A percentile compares a stretch with the other conserved stretches of the same genome.
Conservation (phyloP, 2,329 filamentous ascomycete genomes). For the Mollisia scopiformis region DNA sequence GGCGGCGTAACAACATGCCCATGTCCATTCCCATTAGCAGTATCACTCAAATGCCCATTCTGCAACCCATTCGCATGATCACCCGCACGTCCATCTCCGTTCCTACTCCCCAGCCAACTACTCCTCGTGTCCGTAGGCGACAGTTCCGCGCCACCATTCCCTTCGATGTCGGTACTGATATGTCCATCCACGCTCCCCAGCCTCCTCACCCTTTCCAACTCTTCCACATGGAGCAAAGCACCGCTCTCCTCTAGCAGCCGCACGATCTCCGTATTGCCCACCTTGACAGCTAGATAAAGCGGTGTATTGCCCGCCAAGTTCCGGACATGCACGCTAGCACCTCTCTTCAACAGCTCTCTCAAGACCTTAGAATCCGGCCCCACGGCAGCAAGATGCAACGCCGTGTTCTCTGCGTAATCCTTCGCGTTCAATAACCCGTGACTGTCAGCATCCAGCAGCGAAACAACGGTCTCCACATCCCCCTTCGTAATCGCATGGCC, state of each 20-base stretch:
- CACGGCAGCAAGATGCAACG: slow-evolving; percentile 42
- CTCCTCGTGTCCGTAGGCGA: neutral
- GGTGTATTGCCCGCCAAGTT: slow-evolving; percentile 69
- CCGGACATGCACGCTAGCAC: slow-evolving; percentile 68
- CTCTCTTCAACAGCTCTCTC: slow-evolving; percentile 59
- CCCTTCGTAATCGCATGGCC: slow-evolving; percentile 66
- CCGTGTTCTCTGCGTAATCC: slow-evolving; percentile 43
- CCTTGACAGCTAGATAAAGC: slow-evolving; percentile 63
- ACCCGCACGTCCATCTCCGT: neutral
- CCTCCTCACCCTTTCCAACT: slow-evolving; percentile 36
- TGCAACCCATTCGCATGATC: neutral
- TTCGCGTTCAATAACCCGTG: slow-evolving; percentile 36
- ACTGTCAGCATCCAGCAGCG: slow-evolving; percentile 34
- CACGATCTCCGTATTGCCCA: slow-evolving; percentile 56
- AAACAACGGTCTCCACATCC: slow-evolving; percentile 47
- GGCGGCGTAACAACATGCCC: neutral
- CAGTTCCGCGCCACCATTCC: neutral
- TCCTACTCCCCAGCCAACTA: neutral
- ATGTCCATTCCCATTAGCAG: neutral
- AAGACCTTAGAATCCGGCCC: slow-evolving; percentile 56
- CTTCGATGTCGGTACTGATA: too few relatives aligned
- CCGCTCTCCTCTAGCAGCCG: slow-evolving; percentile 60
- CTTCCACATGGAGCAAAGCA: slow-evolving; percentile 60
- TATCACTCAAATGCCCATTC: neutral
- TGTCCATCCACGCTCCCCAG: neutral